phyloP scores from a whole-genome alignment of 139 green algal species.

The Dunaliella primolecta region DNA sequence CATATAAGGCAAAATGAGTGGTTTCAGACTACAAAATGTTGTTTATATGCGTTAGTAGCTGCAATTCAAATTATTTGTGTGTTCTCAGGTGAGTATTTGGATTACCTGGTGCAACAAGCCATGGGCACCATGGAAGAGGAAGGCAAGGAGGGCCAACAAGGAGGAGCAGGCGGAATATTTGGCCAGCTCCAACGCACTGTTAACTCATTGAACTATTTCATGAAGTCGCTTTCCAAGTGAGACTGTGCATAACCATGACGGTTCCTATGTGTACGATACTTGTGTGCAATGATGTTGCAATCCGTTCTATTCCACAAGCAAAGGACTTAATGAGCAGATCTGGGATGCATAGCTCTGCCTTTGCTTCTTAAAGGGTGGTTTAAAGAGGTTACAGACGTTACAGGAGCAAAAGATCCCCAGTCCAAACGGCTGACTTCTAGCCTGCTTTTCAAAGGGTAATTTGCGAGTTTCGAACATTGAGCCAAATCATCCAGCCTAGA shows the following conservation, averaged over 20 bases:
- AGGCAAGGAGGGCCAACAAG: slow-evolving; percentile 9
- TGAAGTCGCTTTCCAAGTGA: slow-evolving; percentile 45
- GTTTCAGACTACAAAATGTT: too few relatives aligned
- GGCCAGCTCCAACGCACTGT: slow-evolving; percentile 30
- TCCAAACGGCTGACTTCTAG: too few relatives aligned
- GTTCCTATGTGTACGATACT: background rate
- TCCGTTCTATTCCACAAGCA: background rate
- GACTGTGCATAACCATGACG: background rate
- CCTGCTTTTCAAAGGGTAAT: too few relatives aligned
- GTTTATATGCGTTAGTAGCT: too few relatives aligned
- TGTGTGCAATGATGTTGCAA: background rate
- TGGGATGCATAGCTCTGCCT: background rate
- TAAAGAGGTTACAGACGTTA: too few relatives aligned
- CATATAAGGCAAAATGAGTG: too few relatives aligned
- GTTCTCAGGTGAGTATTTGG: slow-evolving; percentile 52
- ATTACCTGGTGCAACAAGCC: slow-evolving; percentile 49
- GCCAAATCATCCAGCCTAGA: too few relatives aligned
- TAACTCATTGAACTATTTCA: slow-evolving; percentile 44
- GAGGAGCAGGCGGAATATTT: slow-evolving; percentile 15
- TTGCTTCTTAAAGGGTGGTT: too few relatives aligned
- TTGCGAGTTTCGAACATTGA: too few relatives aligned
- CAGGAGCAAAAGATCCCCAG: too few relatives aligned
- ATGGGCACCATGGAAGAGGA: slow-evolving; percentile 12
- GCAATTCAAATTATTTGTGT: too few relatives aligned
- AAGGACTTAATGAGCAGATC: background rate